Conservation (phyloP, 2,329 filamentous ascomycete genomes). For the Pleomassaria siparia region DNA sequence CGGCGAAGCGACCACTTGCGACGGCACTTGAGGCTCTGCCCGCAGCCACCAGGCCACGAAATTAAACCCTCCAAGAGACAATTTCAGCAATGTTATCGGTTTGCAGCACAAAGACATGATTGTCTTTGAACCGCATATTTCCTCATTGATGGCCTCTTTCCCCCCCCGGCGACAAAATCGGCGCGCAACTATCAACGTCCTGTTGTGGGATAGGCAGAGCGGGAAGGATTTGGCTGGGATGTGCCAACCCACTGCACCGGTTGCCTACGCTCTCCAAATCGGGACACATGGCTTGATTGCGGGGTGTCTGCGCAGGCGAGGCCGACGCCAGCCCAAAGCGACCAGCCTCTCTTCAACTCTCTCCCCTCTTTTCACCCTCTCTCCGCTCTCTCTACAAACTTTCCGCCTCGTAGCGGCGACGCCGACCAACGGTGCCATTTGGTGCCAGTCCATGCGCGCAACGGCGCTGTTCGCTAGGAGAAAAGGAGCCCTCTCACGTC, state of each 20-base stretch:
- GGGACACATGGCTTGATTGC: conserved; percentile 11
- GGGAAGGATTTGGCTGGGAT: conserved; percentile 12
- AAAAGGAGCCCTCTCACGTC: neutral
- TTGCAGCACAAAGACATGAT: neutral
- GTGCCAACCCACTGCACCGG: conserved; percentile 12
- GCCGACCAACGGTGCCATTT: conserved; percentile 20
- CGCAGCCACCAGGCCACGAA: conserved; percentile 7
- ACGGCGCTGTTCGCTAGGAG: conserved; percentile 7
- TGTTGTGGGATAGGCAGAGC: conserved; percentile 9
- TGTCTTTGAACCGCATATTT: too few relatives aligned
- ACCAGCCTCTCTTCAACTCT: conserved; percentile 11
- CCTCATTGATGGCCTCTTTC: neutral
- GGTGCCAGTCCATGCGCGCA: neutral
- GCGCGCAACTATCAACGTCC: conserved; percentile 12
- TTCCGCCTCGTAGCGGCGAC: too few relatives aligned
- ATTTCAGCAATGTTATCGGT: neutral
- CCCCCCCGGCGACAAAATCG: too few relatives aligned
- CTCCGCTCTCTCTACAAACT: too few relatives aligned
- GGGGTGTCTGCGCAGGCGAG: conserved; percentile 29
- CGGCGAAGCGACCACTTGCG: neutral
- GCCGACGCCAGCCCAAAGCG: conserved; percentile 23
- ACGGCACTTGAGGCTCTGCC: conserved; percentile 11
- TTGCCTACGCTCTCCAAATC: conserved; percentile 1
- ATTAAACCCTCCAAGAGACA: conserved; percentile 1
- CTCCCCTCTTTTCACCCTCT: conserved; percentile 2